Percentiles rank a stretch among this genome's conserved stretches.
phyloP scores from a whole-genome alignment of 1,284 basidiomycete genomes.

The Microstroma glucosiphilum region DNA sequence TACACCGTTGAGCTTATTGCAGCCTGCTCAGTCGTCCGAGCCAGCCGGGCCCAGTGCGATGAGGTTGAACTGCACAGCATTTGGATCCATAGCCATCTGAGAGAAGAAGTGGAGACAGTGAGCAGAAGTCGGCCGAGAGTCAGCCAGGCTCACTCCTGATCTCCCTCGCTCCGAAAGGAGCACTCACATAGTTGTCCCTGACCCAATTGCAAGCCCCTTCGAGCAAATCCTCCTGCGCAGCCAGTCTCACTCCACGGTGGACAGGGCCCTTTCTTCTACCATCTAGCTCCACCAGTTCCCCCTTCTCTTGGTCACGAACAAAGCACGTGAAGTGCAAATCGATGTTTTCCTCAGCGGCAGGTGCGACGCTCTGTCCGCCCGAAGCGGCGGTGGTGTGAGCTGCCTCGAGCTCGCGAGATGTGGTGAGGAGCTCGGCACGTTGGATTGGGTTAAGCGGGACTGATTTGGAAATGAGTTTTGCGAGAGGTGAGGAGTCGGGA shows the following conservation, averaged over 20 bases:
- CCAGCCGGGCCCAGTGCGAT: constrained; percentile 30
- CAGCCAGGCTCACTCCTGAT: not conserved
- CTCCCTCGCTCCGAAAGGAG: not conserved
- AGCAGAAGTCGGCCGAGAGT: not conserved
- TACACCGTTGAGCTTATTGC: not conserved
- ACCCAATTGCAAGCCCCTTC: constrained; percentile 34
- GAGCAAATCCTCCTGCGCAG: constrained; percentile 17
- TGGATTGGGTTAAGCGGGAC: constrained; percentile 13
- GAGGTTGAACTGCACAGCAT: constrained; percentile 44
- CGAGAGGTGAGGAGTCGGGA: constrained; percentile 26
- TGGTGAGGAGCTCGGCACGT: constrained; percentile 23
- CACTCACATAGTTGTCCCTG: constrained; percentile 37
- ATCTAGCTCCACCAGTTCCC: constrained; percentile 45
- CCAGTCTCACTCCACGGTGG: constrained; percentile 18
- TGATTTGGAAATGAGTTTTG: constrained; percentile 15
- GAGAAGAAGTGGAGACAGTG: not conserved
- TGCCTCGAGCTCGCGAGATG: constrained; percentile 21
- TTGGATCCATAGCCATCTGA: constrained; percentile 38
- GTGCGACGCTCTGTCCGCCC: constrained; percentile 42
- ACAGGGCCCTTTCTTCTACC: constrained; percentile 43
- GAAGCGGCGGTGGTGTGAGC: constrained; percentile 38
- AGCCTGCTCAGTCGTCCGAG: not conserved
- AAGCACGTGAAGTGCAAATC: constrained; percentile 50
- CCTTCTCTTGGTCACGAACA: constrained; percentile 28
- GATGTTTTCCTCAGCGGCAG: constrained; percentile 39